A percentile compares a stretch with the other conserved stretches of the same genome.
Conservation (phyloP, 768 basidiomycete species). For the Lactarius sanguifluus region DNA sequence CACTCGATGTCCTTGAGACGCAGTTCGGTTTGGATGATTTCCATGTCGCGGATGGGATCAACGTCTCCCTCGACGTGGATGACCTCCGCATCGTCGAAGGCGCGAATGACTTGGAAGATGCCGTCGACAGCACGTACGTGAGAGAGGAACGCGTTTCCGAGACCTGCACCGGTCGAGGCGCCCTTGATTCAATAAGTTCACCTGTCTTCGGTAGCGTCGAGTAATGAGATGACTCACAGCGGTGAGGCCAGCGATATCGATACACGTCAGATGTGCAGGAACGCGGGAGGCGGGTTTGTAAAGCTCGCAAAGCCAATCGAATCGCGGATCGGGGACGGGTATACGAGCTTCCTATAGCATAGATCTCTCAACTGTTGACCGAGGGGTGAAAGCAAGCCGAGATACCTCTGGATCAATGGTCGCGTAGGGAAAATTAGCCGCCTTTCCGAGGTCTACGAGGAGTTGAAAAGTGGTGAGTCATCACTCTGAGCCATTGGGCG, state of each 20-base stretch:
- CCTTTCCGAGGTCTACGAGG: constrained; percentile 76
- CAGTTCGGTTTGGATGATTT: constrained; percentile 93
- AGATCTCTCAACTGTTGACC: neutral
- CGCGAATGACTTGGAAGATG: constrained; percentile 97
- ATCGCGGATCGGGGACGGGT: constrained; percentile 89
- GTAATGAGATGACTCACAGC: constrained; percentile 53
- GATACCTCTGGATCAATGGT: constrained; percentile 82
- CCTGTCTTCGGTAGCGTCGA: constrained; percentile 12
- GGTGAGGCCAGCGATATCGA: constrained; percentile 97
- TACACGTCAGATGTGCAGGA: constrained; percentile 94
- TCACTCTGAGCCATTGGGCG: constrained; percentile 1
- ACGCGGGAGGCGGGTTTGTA: constrained; percentile 90
- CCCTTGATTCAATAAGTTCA: constrained; percentile 49
- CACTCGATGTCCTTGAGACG: constrained; percentile 98
- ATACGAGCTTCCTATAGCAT: constrained; percentile 75
- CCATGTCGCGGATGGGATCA: constrained; percentile 94
- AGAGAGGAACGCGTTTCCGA: constrained; percentile 96
- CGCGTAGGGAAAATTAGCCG: constrained; percentile 97
- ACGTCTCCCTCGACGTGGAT: constrained; percentile 99
- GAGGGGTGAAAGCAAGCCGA: neutral
- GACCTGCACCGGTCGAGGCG: constrained; percentile 95
- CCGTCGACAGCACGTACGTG: constrained; percentile 98
- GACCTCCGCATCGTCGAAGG: constrained; percentile 99
- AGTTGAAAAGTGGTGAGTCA: constrained; percentile 25
- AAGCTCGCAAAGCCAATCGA: constrained; percentile 88